These are phyloP conservation scores for Tolypocladium endophyticum DNA, from an alignment of 2,329 filamentous ascomycete species.

Conservation along the genomic window DNA sequence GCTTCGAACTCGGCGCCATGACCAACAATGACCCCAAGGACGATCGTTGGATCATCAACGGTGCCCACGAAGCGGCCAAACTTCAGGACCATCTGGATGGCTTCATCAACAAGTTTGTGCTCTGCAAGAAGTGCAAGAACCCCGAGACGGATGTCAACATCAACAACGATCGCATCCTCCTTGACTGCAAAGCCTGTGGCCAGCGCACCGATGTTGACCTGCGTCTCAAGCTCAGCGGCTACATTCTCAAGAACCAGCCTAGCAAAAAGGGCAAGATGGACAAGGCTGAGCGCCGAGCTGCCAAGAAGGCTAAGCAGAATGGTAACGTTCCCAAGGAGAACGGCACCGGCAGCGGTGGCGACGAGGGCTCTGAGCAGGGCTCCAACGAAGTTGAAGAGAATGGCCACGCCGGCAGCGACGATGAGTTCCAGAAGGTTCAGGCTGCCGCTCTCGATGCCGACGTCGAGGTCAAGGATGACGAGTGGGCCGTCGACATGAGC, in stretches of 20 bases:
- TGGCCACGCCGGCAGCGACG: conserved; percentile 70
- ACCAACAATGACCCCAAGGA: conserved; percentile 96
- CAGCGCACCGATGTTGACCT: conserved; percentile 85
- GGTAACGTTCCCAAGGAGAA: conserved; percentile 47
- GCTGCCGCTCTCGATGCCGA: conserved; percentile 41
- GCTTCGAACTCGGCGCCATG: conserved; percentile 96
- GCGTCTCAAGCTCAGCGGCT: conserved; percentile 90
- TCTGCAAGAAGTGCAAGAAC: conserved; percentile 99
- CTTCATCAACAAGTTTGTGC: conserved; percentile 97
- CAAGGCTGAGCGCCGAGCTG: conserved; percentile 85
- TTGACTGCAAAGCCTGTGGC: conserved; percentile 98
- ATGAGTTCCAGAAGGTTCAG: conserved; percentile 81
- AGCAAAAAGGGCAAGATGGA: conserved; percentile 87
- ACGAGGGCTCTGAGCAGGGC: conserved; percentile 38
- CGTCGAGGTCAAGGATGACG: conserved; percentile 65
- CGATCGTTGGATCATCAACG: conserved; percentile 99
- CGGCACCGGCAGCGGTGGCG: conserved; percentile 49
- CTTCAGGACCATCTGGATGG: conserved; percentile 97
- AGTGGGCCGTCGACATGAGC: conserved; percentile 96
- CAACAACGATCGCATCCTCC: conserved; percentile 82
- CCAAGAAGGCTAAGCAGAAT: conserved; percentile 78
- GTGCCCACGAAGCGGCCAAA: conserved; percentile 87
- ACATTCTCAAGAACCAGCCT: conserved; percentile 92
- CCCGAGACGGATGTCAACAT: conserved; percentile 94
- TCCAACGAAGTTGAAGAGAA: conserved; percentile 39